Conservation (phyloP, 441 rosid species). For the Corymbia calophylla region DNA sequence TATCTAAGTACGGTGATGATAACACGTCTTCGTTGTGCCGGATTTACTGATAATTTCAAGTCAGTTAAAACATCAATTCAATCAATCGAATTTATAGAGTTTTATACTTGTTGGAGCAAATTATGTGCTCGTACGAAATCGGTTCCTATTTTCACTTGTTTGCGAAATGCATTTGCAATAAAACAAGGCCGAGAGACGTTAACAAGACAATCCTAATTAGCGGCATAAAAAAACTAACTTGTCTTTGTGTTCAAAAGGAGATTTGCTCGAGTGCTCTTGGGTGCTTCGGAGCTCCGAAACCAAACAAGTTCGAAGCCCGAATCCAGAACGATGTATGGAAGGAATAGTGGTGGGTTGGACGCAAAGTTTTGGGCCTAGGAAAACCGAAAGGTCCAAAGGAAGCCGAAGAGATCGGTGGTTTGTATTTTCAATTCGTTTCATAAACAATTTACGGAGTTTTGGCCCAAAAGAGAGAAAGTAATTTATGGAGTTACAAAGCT, state of each 20-base stretch:
- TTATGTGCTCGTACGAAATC: background rate
- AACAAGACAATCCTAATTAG: background rate
- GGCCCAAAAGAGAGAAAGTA: background rate
- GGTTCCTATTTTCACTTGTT: background rate
- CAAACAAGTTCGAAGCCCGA: background rate
- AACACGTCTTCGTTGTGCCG: background rate
- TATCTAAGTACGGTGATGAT: background rate
- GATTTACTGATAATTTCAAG: background rate
- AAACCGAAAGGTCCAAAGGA: background rate
- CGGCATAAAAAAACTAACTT: background rate
- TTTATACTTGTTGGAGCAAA: background rate
- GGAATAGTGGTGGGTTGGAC: background rate
- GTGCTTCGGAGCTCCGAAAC: background rate
- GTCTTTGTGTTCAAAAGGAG: background rate
- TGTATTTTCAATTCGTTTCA: background rate
- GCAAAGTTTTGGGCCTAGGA: background rate
- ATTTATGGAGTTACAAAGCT: background rate
- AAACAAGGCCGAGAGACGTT: background rate
- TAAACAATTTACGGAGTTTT: background rate
- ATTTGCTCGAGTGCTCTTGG: background rate
- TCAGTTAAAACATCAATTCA: background rate
- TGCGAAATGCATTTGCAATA: background rate
- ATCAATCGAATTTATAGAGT: background rate
- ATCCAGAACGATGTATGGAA: background rate
- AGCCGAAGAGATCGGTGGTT: background rate